These are phyloP conservation scores for Chamaecrista fasciculata DNA, from an alignment of 306 rosid genomes.

Conservation along the genomic window DNA sequence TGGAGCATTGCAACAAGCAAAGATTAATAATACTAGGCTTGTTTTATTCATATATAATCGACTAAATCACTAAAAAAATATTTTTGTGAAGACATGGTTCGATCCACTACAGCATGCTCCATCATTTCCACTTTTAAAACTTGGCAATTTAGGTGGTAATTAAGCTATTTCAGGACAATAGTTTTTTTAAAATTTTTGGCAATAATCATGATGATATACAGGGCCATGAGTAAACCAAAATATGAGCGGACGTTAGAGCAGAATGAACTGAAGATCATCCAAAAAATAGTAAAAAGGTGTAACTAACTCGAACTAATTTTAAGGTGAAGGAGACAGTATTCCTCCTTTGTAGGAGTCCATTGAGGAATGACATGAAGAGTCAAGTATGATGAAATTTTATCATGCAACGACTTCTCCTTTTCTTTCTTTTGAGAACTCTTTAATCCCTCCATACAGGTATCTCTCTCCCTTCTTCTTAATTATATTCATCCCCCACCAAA, in stretches of 20 bases:
- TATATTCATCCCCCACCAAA: too few relatives aligned
- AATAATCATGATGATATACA: background rate
- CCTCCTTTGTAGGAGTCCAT: constrained; percentile 67
- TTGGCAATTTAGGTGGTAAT: background rate
- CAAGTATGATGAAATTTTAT: constrained; percentile 30
- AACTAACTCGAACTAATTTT: constrained; percentile 56
- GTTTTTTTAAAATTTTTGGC: background rate
- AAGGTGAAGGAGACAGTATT: constrained; percentile 35
- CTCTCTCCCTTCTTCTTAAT: background rate
- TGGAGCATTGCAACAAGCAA: too few relatives aligned
- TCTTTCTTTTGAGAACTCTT: constrained; percentile 48
- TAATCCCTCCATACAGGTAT: constrained; percentile 53
- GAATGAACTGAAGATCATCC: constrained; percentile 5
- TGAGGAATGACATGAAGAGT: constrained; percentile 43
- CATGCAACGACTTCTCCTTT: constrained; percentile 30
- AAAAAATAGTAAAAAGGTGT: constrained; percentile 47
- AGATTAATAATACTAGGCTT: too few relatives aligned
- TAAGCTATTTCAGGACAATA: constrained; percentile 24
- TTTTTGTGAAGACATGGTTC: too few relatives aligned
- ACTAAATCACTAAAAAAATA: too few relatives aligned
- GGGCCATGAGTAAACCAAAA: background rate
- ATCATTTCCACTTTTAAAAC: too few relatives aligned
- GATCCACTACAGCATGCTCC: too few relatives aligned
- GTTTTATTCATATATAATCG: too few relatives aligned
- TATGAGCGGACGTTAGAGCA: background rate